phyloP scores from a whole-genome alignment of 306 rosid species.

The Dryas alaskensis region DNA sequence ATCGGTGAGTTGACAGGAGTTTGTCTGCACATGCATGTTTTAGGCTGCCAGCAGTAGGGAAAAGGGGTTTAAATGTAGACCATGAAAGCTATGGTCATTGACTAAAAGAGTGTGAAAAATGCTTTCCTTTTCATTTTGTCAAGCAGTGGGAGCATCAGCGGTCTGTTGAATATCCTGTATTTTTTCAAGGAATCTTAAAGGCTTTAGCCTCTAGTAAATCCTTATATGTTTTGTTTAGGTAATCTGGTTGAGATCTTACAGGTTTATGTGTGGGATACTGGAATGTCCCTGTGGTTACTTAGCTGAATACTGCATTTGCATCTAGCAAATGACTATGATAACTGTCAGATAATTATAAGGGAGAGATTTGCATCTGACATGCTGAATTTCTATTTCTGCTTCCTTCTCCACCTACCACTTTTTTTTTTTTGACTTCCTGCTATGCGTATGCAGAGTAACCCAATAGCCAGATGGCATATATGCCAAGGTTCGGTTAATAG shows the following conservation, averaged over 20 bases:
- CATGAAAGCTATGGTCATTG: conserved; percentile 1
- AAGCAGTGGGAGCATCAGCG: neutral
- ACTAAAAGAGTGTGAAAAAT: neutral
- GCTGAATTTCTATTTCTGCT: neutral
- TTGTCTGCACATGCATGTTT: conserved; percentile 1
- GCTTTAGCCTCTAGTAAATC: neutral
- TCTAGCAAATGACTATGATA: neutral
- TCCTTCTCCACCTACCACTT: neutral
- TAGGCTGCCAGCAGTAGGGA: neutral
- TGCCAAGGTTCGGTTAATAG: conserved; percentile 86
- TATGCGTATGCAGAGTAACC: conserved; percentile 70
- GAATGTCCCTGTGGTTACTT: neutral
- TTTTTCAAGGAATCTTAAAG: neutral
- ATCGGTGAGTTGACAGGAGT: neutral
- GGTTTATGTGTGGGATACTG: neutral
- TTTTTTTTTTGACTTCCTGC: conserved; percentile 11
- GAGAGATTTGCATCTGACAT: neutral
- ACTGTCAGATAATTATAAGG: neutral
- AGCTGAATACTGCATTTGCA: neutral
- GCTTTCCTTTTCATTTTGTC: neutral
- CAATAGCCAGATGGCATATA: conserved; percentile 94
- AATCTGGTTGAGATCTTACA: neutral
- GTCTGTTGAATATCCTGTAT: neutral
- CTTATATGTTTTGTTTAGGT: neutral
- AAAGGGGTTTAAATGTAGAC: neutral